Conservation (phyloP, 202 grass and related monocot genomes). For the Schoenoplectus tabernaemontani region DNA sequence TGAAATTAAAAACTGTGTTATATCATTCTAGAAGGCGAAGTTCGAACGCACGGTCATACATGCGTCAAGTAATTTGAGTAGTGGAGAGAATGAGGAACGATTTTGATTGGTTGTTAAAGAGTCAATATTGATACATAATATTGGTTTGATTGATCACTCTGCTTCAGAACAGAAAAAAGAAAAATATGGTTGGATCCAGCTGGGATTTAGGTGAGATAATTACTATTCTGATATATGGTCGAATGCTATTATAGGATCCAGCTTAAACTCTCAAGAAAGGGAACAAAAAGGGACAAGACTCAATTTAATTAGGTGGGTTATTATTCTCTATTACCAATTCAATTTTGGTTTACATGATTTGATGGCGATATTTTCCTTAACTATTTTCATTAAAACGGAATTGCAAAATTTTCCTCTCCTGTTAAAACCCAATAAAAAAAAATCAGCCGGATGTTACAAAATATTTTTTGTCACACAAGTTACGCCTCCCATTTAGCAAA, state of each 20-base stretch:
- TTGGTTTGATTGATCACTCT: neutral
- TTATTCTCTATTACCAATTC: too few species aligned
- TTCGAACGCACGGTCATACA: neutral
- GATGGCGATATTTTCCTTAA: neutral
- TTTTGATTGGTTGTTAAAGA: neutral
- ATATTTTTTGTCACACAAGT: neutral
- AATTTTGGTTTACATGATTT: neutral
- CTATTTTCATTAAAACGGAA: neutral
- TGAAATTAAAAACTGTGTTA: neutral
- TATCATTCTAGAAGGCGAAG: neutral
- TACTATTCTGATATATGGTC: neutral
- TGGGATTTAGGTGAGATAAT: neutral
- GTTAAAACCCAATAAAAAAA: neutral
- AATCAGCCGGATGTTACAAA: too few species aligned
- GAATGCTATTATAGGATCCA: neutral
- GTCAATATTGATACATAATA: neutral
- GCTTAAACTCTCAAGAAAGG: neutral
- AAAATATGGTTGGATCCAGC: conserved; percentile 2
- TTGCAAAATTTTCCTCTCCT: neutral
- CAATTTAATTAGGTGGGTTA: too few species aligned
- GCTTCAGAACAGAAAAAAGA: neutral
- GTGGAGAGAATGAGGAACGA: neutral
- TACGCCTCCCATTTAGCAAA: neutral
- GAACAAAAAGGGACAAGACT: too few species aligned
- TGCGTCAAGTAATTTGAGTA: neutral